Evolutionary conservation across 1,139 yeast species (phyloP), one percentile per base, ranked within the genome.

Genomic region (Sugiyamaella paludigena): DNA sequence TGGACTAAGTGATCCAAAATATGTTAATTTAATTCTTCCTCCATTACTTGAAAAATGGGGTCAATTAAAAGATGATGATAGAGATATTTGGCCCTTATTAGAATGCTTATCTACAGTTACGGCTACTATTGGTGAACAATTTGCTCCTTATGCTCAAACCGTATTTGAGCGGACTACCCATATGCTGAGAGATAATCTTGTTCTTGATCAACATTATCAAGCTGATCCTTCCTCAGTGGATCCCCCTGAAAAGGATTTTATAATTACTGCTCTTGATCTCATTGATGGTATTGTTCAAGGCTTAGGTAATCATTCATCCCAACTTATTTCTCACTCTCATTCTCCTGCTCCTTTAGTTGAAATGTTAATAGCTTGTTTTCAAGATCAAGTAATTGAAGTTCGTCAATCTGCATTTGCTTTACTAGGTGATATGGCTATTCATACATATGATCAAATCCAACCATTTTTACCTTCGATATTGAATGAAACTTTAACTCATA

Each of bases 241-340:
- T 3, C 79, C 85, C 1, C 96, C 96, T 1, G 97, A 92, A 63
- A 87, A 86, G 64, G 97, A 91, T 67, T 88, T 91, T 59, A 78
- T 87, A 56, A 89, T 92, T 36, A 87, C 98, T 1, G 81, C 97
- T 1, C 69, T 92, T 44, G 98, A 92, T 65, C 75, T 92, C 59
- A 77, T 92, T 31, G 98, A 91, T 66, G 98, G 98, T 1, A 72
- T 92, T 50, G 83, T 89, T 12, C 98, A 91, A 69, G 98, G 98
- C 1, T 75, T 92, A 53, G 87, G 86, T 9, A 66, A 70, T 9
- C 83, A 83, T 57, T 75, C 84, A 24, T 79, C 76, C 4, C 82
- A 79, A 43, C 73, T 91, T 50, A 74, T 87, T 45, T 33, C 47
- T 13, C 57, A 53, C 38, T 42, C 56, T 32, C 57, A 58, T 29